Percentiles rank a stretch among this genome's conserved stretches.
phyloP scores from a whole-genome alignment of 371 early-diverging fungal species.

The Coemansia sp. region DNA sequence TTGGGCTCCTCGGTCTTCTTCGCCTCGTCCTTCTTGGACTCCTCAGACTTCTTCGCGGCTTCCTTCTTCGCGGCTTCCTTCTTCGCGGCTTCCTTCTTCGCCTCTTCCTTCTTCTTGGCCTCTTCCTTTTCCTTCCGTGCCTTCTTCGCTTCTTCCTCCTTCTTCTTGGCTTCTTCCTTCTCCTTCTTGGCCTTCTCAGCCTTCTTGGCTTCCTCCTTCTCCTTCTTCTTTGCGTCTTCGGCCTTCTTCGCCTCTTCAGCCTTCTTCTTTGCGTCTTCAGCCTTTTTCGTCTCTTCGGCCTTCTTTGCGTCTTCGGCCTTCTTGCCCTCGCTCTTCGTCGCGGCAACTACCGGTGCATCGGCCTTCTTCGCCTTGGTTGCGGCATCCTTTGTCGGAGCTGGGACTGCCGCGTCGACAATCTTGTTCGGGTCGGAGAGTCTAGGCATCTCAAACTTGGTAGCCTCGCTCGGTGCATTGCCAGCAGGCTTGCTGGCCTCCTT shows the following conservation, averaged over 20 bases:
- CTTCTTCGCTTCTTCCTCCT: neutral
- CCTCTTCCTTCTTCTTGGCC: constrained; percentile 2
- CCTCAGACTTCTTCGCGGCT: constrained; percentile 1
- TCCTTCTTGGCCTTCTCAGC: constrained; percentile 6
- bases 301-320: constrained; percentile 10
- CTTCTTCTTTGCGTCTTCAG: constrained; percentile 2
- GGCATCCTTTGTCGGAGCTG: constrained; percentile 3
- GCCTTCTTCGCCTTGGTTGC: constrained; percentile 7
- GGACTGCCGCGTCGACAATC: constrained; percentile 8
- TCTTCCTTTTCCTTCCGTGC: constrained; percentile 11
- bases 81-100: neutral
- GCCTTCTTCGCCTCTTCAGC: constrained; percentile 10
- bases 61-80: constrained; percentile 7
- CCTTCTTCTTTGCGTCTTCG: neutral
- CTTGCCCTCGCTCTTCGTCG: constrained; percentile 4
- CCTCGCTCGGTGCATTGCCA: neutral
- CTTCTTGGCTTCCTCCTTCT: neutral
- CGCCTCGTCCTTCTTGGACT: constrained; percentile 4
- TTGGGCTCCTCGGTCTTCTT: constrained; percentile 10
- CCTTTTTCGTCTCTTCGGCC: neutral
- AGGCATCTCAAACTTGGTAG: constrained; percentile 3
- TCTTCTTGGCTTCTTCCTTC: constrained; percentile 6
- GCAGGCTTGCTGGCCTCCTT: constrained; percentile 2
- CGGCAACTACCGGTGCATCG: constrained; percentile 6
- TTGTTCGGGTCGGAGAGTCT: constrained; percentile 3